These are phyloP conservation scores for Sparassis latifolia DNA, from an alignment of 1,284 basidiomycete genomes.

Conservation along the genomic window DNA sequence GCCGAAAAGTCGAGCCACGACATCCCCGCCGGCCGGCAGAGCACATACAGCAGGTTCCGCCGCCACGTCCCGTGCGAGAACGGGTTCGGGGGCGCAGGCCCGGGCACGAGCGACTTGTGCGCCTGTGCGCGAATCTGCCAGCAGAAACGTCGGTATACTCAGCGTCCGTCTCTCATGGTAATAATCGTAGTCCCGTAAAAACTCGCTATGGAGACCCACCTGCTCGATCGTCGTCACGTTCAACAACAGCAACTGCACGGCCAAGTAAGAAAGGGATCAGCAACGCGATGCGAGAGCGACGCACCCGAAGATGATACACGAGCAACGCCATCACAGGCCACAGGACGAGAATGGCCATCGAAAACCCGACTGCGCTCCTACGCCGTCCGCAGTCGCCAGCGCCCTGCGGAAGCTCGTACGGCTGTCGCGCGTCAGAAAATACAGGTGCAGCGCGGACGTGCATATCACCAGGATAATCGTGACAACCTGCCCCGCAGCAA, in stretches of 20 bases:
- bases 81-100: slow-evolving; percentile 64
- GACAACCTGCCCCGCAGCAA: slow-evolving; percentile 40
- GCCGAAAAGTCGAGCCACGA: slow-evolving; percentile 60
- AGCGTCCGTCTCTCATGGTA: background rate
- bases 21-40: slow-evolving; percentile 66
- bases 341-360: slow-evolving; percentile 62
- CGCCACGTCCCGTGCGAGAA: slow-evolving; percentile 73
- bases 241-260: slow-evolving; percentile 60
- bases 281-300: slow-evolving; percentile 21
- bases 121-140: slow-evolving; percentile 71
- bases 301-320: slow-evolving; percentile 78
- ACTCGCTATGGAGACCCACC: slow-evolving; percentile 32
- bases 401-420: slow-evolving; percentile 51
- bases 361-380: slow-evolving; percentile 75
- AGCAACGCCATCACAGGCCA: slow-evolving; percentile 78
- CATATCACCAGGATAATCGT: slow-evolving; percentile 71
- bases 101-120: slow-evolving; percentile 59
- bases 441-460: slow-evolving; percentile 79
- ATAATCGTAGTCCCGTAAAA: background rate
- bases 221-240: slow-evolving; percentile 93
- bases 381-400: slow-evolving; percentile 41
- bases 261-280: slow-evolving; percentile 3
- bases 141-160: background rate
- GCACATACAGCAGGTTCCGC: slow-evolving; percentile 57
- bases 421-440: slow-evolving; percentile 48